Evolutionary conservation across 768 basidiomycete species (phyloP), one percentile per base, ranked within the genome.

Genomic region (Dentipellis sp.): DNA sequence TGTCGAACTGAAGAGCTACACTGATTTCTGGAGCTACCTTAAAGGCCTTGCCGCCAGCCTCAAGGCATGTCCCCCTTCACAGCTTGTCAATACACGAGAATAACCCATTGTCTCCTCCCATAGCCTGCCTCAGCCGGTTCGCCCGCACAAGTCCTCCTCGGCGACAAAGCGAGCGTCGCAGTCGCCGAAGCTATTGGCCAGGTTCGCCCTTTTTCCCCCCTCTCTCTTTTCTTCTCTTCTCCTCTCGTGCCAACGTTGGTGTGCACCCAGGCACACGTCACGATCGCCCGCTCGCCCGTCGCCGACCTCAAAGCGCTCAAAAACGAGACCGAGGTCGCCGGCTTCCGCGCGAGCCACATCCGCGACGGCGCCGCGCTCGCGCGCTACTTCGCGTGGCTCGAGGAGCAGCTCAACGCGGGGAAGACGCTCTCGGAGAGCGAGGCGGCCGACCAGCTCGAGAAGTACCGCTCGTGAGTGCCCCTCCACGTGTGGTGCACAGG

Each of bases 311-410:
- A 93, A 67, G 69, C 91, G 1, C 81, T 91, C 63, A 93, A 93
- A 71, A 92, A 91, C 61, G 69, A 67, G 3, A 81, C 79, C 0
- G 95, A 99, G 65, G 70, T 94, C 11, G 88, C 87, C 65, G 95
- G 95, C 0, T 97, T 97, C 77, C 78, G 94, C 14, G 82, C 87
- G 64, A 80, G 78, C 53, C 92, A 99, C 65, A 82, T 95, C 35
- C 80, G 94, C 10, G 95, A 98, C 68, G 94, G 95, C 0, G 83
- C 78, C 1, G 94, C 94, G 0, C 75, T 98, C 49, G 83, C 80
- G 8, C 79, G 86, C 12, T 99, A 98, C 71, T 97, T 97, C 63
- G 78, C 92, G 0, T 99, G 95, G 97, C 75, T 99, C 1, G 93
- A 98, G 68, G 88, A 93, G 59, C 79, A 86, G 60, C 73, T 98